A percentile compares a stretch with the other conserved stretches of the same genome.
phyloP scores from a whole-genome alignment of 2,329 filamentous ascomycete genomes.

The Sporothrix globosa region DNA sequence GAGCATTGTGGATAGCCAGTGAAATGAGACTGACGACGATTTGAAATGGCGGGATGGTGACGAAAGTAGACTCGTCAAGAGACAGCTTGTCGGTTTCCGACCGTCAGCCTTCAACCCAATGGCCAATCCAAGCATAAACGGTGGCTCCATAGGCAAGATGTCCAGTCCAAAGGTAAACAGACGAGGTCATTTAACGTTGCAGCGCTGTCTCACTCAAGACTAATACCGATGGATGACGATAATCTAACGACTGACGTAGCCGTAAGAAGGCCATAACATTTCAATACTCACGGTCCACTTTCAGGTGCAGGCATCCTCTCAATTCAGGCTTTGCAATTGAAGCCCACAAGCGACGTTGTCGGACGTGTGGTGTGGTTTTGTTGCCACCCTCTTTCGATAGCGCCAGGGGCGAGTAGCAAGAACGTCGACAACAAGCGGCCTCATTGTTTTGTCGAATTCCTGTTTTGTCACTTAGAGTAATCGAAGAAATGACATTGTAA shows the following conservation, averaged over 20 bases:
- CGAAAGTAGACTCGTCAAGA: not conserved
- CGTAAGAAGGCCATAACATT: not conserved
- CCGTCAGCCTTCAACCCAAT: slow-evolving; percentile 9
- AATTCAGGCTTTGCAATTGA: not conserved
- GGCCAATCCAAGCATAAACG: too few species aligned
- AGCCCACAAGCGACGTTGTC: slow-evolving; percentile 2
- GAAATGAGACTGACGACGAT: not conserved
- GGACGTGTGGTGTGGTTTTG: not conserved
- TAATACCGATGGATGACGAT: too few species aligned
- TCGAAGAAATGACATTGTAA: not conserved
- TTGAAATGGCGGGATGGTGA: not conserved
- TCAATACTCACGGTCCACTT: not conserved
- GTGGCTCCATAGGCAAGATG: not conserved
- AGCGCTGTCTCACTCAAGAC: not conserved
- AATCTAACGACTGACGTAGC: not conserved
- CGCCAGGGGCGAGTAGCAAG: not conserved
- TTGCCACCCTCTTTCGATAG: not conserved
- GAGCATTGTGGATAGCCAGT: not conserved
- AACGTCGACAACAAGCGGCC: not conserved
- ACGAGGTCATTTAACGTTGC: not conserved
- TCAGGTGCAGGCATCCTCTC: not conserved
- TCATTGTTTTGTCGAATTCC: slow-evolving; percentile 3
- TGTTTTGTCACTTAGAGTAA: not conserved
- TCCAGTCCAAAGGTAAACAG: not conserved
- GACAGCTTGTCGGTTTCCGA: not conserved